Evolutionary conservation across 148 eudicot species (phyloP).

Genomic region (Drosera capensis): DNA sequence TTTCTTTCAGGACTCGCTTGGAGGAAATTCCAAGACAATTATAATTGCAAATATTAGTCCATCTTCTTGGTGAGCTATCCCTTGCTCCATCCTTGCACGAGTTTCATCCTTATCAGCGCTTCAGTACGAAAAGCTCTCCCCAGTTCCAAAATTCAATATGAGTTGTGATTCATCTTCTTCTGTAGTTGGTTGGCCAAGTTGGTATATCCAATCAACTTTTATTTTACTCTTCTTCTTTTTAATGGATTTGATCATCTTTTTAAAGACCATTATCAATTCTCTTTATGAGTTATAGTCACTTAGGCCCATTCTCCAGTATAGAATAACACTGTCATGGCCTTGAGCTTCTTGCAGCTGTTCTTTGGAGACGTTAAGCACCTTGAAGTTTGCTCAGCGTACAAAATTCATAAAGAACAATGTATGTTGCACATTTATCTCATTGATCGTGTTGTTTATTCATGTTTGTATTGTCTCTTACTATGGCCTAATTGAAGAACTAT

Average conservation of each 20-base stretch:
- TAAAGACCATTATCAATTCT: no score
- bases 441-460: constrained; percentile 1
- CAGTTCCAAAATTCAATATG: no score
- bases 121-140: background rate
- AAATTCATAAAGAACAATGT: constrained; percentile 95
- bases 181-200: no score
- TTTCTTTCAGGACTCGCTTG: constrained; percentile 73
- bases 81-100: background rate
- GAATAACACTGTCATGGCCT: background rate
- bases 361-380: constrained; percentile 85
- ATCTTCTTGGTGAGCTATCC: constrained; percentile 54
- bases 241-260: background rate
- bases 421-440: constrained; percentile 9
- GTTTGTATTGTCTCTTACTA: background rate
- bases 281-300: no score
- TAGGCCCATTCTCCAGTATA: background rate
- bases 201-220: no score
- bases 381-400: constrained; percentile 98
- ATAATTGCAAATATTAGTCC: constrained; percentile 97
- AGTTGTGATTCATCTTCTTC: no score
- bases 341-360: constrained; percentile 53
- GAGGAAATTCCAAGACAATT: constrained; percentile 91
- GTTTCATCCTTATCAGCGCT: no score
- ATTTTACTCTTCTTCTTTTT: no score
- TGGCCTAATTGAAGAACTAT: no score